Base-by-base conservation (phyloP, 176 grass and related monocot genomes). In the Avena eriantha region DNA sequence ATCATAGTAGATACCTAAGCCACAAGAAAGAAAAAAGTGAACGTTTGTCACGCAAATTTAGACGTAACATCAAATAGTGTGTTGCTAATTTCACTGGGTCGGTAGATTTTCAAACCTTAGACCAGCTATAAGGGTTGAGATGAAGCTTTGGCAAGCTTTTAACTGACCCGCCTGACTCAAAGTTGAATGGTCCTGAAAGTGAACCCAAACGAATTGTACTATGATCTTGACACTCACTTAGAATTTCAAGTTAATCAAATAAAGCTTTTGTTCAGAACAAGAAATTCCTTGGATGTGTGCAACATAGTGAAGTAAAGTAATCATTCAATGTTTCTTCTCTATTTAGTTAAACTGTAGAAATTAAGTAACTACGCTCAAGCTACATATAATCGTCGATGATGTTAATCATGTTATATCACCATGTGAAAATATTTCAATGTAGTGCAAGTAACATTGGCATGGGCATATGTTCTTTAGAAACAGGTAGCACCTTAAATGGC, bases 41-140 rank as follows among this genome's bases (percentile, higher is more conserved):
- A 46, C 2, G 36, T 26, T 26, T 21, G 56, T 48, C 31, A 55
- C 11, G 64, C 66, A 70, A 7, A 51, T 55, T 58, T 1, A 57
- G 49, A 60, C 19, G 31, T 6, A 84, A 15, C 4, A 90, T 49
- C 7, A 89, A 67, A 84, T 53, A 58, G 26, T 78, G 35, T 73
- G 22, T 48, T 35, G 35, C 8, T 45, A 17, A 60, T 70, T 74
- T 4, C 10, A 15, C 3, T 64, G 19, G 23, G 18, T 45, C 22
- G 48, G 54, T 2, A 12, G 41, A 71, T 39, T 33, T 17, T 31
- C 45, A 18, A 80, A 98, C 95, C 93, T 98, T 98, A 36, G 95
- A 98, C 95, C 95, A 95, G 85, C 87, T 93, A 35, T 95, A 98
- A 12, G 93, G 89, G 57, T 98, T 95, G 76, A 98, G 89, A 65